Conservation (phyloP, 2,329 filamentous ascomycete species). For the Colletotrichum simmondsii region DNA sequence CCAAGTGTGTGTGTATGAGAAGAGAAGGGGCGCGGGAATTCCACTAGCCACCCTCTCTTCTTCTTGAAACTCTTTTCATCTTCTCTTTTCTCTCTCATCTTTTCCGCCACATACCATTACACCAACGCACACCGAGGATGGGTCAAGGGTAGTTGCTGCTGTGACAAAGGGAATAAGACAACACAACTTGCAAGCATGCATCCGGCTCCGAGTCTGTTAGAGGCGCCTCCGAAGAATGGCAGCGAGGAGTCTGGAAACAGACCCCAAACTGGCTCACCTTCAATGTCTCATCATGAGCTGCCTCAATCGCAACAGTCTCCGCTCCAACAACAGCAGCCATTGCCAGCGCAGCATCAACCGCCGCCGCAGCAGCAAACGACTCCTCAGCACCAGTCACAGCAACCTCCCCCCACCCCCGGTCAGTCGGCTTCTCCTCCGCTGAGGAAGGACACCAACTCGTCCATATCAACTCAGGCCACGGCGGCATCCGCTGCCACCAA, state of each 20-base stretch:
- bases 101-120: conserved; percentile 9
- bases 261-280: conserved; percentile 34
- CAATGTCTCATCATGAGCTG: conserved; percentile 31
- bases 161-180: conserved; percentile 30
- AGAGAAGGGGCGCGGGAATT: neutral
- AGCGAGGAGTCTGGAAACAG: conserved; percentile 37
- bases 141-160: conserved; percentile 31
- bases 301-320: conserved; percentile 32
- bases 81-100: conserved; percentile 7
- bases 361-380: conserved; percentile 34
- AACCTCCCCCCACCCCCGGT: conserved; percentile 37
- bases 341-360: conserved; percentile 15
- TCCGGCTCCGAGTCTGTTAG: conserved; percentile 50
- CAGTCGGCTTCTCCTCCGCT: conserved; percentile 44
- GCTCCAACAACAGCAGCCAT: conserved; percentile 23
- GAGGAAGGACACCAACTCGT: conserved; percentile 64
- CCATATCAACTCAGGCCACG: conserved; percentile 63
- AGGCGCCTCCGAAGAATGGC: conserved; percentile 42
- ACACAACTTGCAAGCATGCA: conserved; percentile 46
- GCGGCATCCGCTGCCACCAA: conserved; percentile 50
- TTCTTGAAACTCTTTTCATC: neutral
- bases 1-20: neutral
- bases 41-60: conserved; percentile 13
- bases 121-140: conserved; percentile 30
- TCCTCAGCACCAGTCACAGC: conserved; percentile 41